Conservation (phyloP, 352 stramenopile species). For the Pythium sp. region DNA sequence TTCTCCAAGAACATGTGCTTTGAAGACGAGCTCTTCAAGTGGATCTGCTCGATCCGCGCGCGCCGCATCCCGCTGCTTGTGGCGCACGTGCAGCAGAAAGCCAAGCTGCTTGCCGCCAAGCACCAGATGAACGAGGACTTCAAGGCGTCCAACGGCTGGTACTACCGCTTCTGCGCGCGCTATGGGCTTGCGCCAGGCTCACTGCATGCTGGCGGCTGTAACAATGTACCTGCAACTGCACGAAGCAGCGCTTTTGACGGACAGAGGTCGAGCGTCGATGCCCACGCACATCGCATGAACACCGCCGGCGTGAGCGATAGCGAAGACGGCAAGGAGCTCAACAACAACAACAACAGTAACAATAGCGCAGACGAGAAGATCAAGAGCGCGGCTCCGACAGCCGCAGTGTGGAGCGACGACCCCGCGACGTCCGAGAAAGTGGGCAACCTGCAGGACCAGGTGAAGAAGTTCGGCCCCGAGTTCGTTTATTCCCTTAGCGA, state of each 20-base stretch:
- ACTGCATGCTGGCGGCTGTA: constrained; percentile 22
- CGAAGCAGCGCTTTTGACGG: neutral
- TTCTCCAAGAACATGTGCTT: constrained; percentile 61
- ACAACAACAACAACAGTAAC: neutral
- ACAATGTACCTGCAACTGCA: neutral
- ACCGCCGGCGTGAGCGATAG: neutral
- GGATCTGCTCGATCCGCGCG: constrained; percentile 53
- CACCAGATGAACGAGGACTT: constrained; percentile 45
- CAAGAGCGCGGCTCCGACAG: neutral
- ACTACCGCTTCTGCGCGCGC: constrained; percentile 73
- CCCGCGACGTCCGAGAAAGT: constrained; percentile 10
- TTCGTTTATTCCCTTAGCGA: constrained; percentile 56
- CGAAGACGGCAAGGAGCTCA: neutral
- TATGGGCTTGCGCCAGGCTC: constrained; percentile 48
- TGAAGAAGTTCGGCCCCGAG: constrained; percentile 33
- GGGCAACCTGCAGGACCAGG: constrained; percentile 15
- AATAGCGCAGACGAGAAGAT: neutral
- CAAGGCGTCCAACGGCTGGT: constrained; percentile 75
- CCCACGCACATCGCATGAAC: neutral
- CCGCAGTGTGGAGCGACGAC: constrained; percentile 9
- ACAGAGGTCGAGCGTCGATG: neutral
- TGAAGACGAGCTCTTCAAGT: constrained; percentile 63
- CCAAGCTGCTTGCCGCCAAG: constrained; percentile 37
- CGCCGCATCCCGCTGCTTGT: constrained; percentile 46
- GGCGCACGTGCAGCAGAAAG: constrained; percentile 57